Conservation (phyloP, 2,329 filamentous ascomycete genomes). For the Dothistroma septosporum region DNA sequence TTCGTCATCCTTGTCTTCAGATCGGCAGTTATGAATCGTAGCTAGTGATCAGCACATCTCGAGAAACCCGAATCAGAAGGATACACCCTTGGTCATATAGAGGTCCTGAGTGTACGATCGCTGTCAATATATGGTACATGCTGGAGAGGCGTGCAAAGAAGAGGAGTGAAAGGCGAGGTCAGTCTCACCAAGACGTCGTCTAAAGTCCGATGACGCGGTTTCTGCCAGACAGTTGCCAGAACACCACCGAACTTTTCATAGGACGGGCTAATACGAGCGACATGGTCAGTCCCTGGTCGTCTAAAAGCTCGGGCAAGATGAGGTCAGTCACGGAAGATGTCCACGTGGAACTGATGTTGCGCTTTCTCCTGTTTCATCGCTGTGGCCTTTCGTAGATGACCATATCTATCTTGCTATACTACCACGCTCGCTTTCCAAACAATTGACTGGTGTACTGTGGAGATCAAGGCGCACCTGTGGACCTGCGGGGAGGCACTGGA, state of each 20-base stretch:
- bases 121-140: too few species aligned
- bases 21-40: too few species aligned
- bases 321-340: not conserved
- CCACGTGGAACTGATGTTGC: not conserved
- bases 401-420: not conserved
- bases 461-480: not conserved
- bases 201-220: not conserved
- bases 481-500: not conserved
- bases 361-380: not conserved
- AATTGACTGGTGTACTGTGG: not conserved
- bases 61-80: too few species aligned
- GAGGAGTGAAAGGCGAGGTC: too few species aligned
- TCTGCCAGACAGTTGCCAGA: not conserved
- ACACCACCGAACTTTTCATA: not conserved
- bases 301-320: not conserved
- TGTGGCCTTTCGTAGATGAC: not conserved
- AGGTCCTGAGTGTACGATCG: too few species aligned
- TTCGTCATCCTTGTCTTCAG: too few species aligned
- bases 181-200: too few species aligned
- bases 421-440: constrained; percentile 3
- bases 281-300: constrained; percentile 1
- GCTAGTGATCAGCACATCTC: too few species aligned
- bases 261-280: constrained; percentile 6
- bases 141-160: too few species aligned
- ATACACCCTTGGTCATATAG: too few species aligned